phyloP scores from a whole-genome alignment of 2,329 filamentous ascomycete genomes.

The Fusarium nematophilum region DNA sequence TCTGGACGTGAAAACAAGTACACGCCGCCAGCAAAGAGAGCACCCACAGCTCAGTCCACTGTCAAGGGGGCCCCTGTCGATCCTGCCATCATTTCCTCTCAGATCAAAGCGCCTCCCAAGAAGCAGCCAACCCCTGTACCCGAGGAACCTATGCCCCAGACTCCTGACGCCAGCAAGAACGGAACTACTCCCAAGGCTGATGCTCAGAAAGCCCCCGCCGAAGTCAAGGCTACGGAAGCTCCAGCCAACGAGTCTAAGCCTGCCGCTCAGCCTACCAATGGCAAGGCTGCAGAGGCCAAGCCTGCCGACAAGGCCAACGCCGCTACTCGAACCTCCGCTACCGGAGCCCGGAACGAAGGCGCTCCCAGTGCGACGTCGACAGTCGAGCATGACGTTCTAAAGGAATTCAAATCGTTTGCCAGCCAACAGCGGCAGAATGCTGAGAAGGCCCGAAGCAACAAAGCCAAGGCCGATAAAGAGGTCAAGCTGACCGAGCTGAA shows the following conservation, averaged over 20 bases:
- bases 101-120: slow-evolving; percentile 66
- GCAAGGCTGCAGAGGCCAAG: slow-evolving; percentile 48
- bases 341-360: slow-evolving; percentile 55
- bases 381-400: slow-evolving; percentile 71
- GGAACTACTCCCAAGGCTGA: slow-evolving; percentile 45
- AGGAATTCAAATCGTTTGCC: slow-evolving; percentile 74
- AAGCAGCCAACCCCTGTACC: slow-evolving; percentile 44
- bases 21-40: slow-evolving; percentile 87
- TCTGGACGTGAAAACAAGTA: slow-evolving; percentile 75
- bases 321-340: slow-evolving; percentile 49
- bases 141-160: slow-evolving; percentile 42
- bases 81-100: slow-evolving; percentile 91
- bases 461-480: slow-evolving; percentile 81
- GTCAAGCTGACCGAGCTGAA: slow-evolving; percentile 94
- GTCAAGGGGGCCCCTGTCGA: slow-evolving; percentile 83
- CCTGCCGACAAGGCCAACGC: slow-evolving; percentile 40
- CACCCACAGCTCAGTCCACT: slow-evolving; percentile 78
- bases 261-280: slow-evolving; percentile 46
- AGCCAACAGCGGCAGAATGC: slow-evolving; percentile 65
- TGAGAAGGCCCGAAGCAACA: slow-evolving; percentile 67
- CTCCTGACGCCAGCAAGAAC: slow-evolving; percentile 46
- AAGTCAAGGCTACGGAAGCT: slow-evolving; percentile 45
- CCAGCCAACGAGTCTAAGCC: slow-evolving; percentile 46
- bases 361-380: slow-evolving; percentile 67
- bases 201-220: slow-evolving; percentile 36